Conservation (phyloP, 1,284 basidiomycete genomes). For the Bjerkandera adusta region DNA sequence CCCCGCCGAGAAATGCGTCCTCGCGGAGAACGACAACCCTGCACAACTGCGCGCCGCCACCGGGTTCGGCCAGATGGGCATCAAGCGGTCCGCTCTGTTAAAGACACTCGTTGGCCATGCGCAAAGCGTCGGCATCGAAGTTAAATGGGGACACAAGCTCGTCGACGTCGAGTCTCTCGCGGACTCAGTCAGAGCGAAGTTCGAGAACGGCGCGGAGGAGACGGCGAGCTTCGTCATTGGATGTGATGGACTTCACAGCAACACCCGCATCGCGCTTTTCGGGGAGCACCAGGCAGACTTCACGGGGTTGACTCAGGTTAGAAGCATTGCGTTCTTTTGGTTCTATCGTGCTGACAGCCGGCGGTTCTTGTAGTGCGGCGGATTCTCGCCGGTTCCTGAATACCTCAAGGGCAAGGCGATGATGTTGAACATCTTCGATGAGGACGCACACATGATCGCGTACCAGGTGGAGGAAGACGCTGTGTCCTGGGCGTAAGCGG, state of each 20-base stretch:
- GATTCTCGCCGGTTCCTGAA: conserved; percentile 32
- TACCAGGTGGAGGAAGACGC: conserved; percentile 34
- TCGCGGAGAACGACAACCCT: conserved; percentile 28
- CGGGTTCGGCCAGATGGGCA: conserved; percentile 14
- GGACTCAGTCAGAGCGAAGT: conserved; percentile 32
- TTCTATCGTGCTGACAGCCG: too few species aligned
- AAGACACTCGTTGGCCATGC: conserved; percentile 32
- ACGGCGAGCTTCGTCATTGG: conserved; percentile 41
- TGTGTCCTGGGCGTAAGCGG: conserved; percentile 41
- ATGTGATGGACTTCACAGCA: conserved; percentile 46
- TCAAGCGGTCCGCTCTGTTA: conserved; percentile 32
- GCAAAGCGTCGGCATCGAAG: conserved; percentile 32
- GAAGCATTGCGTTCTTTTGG: not conserved
- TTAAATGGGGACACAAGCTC: conserved; percentile 37
- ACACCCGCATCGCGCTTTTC: conserved; percentile 37
- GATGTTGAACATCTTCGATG: conserved; percentile 37
- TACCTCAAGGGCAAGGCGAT: conserved; percentile 6
- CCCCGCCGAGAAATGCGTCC: conserved; percentile 29
- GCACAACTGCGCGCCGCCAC: conserved; percentile 8
- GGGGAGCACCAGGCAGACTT: conserved; percentile 36
- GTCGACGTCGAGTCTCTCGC: conserved; percentile 32
- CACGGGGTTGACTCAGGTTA: conserved; percentile 40
- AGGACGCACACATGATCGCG: conserved; percentile 37
- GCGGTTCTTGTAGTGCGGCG: conserved; percentile 34
- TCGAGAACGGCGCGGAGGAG: conserved; percentile 36